Evolutionary conservation across 2,329 filamentous ascomycete genomes (phyloP), one percentile per base, ranked within the genome.

Genomic region (Fusarium hostae): DNA sequence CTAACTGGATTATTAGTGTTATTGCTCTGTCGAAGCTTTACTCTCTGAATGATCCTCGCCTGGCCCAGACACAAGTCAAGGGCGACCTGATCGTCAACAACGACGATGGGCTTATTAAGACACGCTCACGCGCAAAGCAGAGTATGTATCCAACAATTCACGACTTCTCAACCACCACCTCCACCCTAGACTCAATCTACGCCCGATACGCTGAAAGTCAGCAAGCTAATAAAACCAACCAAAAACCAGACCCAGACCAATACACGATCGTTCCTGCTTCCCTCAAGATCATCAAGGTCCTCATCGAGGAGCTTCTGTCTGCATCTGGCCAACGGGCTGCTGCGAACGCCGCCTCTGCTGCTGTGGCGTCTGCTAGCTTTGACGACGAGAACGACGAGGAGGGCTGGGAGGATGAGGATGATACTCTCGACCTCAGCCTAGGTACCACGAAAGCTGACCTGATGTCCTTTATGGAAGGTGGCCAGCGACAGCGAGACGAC

Each of bases 211-310:
- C 60, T 30, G 51, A 52, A 59, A 68, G 74, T 22, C 63, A 71
- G 63, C 45, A 62, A 60, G 70, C 80, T 82, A 73, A 81, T 75
- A 20, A 60, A 51, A 39, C 61, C n/a, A 59, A 70, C 22, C 30
- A 59, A 52, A 34, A 50, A 63, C 41, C 78, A 93, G 91, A 95
- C 79, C 96, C 96, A 20, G 95, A 98, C 79, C 91, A 92, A 79
- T 98, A 92, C 84, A 98, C 94, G 9, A 89, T 93, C 66, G 90
- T 99, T 64, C 90, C 95, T 0, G 95, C 95, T 0, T 91, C 94
- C 3, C 87, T 99, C 78, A 99, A 99, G 84, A 98, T 99, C 67
- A 84, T 98, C 82, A 99, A 99, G 85, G 92, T 98, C 7, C 89
- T 99, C 12, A 92, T 98, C 50, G 94, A 97, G 78, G 96, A 99